Base-by-base conservation (phyloP, 2,329 filamentous ascomycete genomes). In the Didymella exigua region DNA sequence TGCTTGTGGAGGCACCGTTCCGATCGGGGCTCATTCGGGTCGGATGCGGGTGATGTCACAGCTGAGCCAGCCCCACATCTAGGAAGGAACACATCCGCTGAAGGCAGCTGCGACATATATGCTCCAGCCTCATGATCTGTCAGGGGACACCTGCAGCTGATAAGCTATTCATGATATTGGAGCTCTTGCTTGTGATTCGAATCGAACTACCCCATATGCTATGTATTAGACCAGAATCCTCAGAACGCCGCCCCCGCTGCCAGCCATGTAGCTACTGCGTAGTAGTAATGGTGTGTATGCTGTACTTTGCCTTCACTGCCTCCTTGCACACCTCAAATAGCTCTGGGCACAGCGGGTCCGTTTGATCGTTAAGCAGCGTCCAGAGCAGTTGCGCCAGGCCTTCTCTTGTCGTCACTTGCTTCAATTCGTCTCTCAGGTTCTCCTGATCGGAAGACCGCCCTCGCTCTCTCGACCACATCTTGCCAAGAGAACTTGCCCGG, bases 351-450 rank as follows among this genome's bases (percentile, higher is more conserved):
- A 59, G 29, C 16, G 54, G 59, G n/a, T 42, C 18, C 14, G 45
- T 54, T 9, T 37, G 27, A 34, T 63, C 60, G 47, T 63, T 60
- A 49, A 67, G 41, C 21, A 68, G 49, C 26, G 64, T 67, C 61
- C 56, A 67, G 13, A 68, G 33, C 16, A 68, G 33, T 42, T 68
- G 66, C n/a, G 66, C 66, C 33, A 68, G 27, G 3, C 66, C 66
- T 29, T 68, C 66, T 26, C 60, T 53, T 16, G 64, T 65, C 16
- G 61, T 65, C 41, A 60, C 56, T 31, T 65, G 55, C 61, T 68
- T 66, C 33, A 68, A 53, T 26, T 59, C 54, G 36, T 66, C 62
- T 29, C 42, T 43, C 3, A 47, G 16, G 3, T 19, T 24, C 37
- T 54, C 51, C 3, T 46, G 11, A 4, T 59, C 54, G 10, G 46